These are phyloP conservation scores for Lepraria neglecta DNA, from an alignment of 495 filamentous ascomycete genomes.

Conservation along the genomic window DNA sequence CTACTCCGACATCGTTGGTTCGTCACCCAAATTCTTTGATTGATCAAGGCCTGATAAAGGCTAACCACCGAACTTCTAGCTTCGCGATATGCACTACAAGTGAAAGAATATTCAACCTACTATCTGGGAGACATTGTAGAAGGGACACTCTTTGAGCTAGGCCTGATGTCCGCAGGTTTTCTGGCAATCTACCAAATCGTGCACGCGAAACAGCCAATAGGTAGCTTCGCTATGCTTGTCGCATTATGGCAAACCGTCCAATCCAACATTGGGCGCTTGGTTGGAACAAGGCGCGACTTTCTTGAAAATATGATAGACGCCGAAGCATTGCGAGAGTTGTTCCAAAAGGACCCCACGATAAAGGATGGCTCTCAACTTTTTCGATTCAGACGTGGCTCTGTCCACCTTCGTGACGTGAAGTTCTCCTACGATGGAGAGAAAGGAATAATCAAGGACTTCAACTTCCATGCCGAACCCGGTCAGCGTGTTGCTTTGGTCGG, in stretches of 20 bases:
- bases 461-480: constrained; percentile 45
- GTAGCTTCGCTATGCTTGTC: constrained; percentile 63
- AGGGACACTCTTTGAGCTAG: constrained; percentile 54
- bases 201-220: constrained; percentile 49
- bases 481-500: constrained; percentile 55
- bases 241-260: constrained; percentile 63
- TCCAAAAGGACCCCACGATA: constrained; percentile 60
- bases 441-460: constrained; percentile 46
- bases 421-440: constrained; percentile 46
- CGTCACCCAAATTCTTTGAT: neutral
- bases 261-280: constrained; percentile 18
- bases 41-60: neutral
- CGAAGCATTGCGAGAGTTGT: constrained; percentile 64
- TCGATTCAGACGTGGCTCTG: constrained; percentile 44
- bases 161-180: constrained; percentile 56
- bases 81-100: neutral
- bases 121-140: constrained; percentile 38
- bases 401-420: constrained; percentile 46
- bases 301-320: constrained; percentile 60
- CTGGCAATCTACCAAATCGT: constrained; percentile 64
- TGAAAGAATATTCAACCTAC: neutral
- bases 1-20: constrained; percentile 42
- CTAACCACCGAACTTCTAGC: neutral
- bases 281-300: constrained; percentile 50
- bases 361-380: constrained; percentile 51